Percentiles rank a stretch among this genome's conserved stretches.
phyloP scores from a whole-genome alignment of 2,329 filamentous ascomycete genomes.

The Calonectria leucothoes region DNA sequence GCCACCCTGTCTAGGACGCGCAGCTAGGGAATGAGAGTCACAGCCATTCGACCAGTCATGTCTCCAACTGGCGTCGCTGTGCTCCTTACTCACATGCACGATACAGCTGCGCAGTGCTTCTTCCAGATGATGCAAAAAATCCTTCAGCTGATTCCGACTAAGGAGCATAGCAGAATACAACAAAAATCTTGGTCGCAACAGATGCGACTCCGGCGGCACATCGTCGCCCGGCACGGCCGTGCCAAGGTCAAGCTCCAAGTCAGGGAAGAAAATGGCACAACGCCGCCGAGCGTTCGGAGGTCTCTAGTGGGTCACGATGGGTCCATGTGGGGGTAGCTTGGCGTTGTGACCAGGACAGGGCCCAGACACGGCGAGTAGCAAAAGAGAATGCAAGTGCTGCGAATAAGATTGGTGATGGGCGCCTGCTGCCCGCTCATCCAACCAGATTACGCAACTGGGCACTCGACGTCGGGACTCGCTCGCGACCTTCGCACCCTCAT shows the following conservation, averaged over 20 bases:
- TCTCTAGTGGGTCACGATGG: constrained; percentile 40
- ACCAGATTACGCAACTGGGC: constrained; percentile 25
- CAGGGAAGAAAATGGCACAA: constrained; percentile 33
- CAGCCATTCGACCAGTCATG: constrained; percentile 5
- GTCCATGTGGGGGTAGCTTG: constrained; percentile 37
- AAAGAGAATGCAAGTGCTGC: constrained; percentile 39
- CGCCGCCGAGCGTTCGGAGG: constrained; percentile 36
- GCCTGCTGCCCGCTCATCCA: constrained; percentile 21
- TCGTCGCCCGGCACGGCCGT: constrained; percentile 23
- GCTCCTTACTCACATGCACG: not conserved
- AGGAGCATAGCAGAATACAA: not conserved
- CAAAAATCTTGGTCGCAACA: constrained; percentile 4
- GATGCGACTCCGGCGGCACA: constrained; percentile 16
- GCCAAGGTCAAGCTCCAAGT: constrained; percentile 13
- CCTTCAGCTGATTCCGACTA: constrained; percentile 10
- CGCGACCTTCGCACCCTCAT: constrained; percentile 36
- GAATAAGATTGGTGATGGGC: constrained; percentile 43
- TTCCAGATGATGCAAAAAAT: not conserved
- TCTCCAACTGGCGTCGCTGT: not conserved
- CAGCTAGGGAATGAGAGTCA: constrained; percentile 21
- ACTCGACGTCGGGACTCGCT: constrained; percentile 29
- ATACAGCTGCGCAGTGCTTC: not conserved
- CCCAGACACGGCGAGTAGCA: constrained; percentile 39
- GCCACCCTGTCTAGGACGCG: constrained; percentile 23
- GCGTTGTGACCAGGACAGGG: constrained; percentile 33